These are phyloP conservation scores for Vaccinium myrtillus DNA, from an alignment of 148 eudicot genomes.

Conservation along the genomic window DNA sequence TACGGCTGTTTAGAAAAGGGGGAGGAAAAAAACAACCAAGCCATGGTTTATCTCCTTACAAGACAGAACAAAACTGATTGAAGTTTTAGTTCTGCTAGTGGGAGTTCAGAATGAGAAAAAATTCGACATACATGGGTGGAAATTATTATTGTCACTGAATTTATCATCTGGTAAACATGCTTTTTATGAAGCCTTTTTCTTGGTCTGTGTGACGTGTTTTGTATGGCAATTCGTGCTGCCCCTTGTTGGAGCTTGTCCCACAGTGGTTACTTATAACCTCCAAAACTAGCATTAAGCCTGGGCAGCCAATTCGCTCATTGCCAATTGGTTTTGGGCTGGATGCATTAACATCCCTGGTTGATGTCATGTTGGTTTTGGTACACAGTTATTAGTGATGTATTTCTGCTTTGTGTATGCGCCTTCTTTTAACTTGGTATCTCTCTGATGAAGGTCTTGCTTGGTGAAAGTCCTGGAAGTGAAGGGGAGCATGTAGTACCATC, in stretches of 20 bases:
- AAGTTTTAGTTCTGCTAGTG: not conserved
- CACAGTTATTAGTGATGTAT: not conserved
- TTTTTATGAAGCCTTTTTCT: not conserved
- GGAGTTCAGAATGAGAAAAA: not conserved
- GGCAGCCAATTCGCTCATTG: no score
- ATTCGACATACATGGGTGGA: not conserved
- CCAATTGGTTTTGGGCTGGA: no score
- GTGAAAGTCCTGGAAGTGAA: constrained; percentile 57
- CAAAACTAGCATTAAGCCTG: no score
- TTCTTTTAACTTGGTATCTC: constrained; percentile 3
- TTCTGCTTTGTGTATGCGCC: not conserved
- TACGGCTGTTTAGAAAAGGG: no score
- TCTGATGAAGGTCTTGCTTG: constrained; percentile 72
- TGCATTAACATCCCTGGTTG: not conserved
- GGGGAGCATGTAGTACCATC: constrained; percentile 53
- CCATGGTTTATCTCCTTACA: not conserved
- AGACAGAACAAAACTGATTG: not conserved
- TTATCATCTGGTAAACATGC: no score
- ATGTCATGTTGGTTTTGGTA: not conserved
- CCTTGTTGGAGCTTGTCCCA: not conserved
- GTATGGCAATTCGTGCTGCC: not conserved
- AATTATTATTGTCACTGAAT: not conserved
- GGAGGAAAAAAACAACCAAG: no score
- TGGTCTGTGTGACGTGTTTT: not conserved
- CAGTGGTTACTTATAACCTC: no score